Percentiles rank a stretch among this genome's conserved stretches.
phyloP scores from a whole-genome alignment of 78 protist species.

The Diacronema lutheri region DNA sequence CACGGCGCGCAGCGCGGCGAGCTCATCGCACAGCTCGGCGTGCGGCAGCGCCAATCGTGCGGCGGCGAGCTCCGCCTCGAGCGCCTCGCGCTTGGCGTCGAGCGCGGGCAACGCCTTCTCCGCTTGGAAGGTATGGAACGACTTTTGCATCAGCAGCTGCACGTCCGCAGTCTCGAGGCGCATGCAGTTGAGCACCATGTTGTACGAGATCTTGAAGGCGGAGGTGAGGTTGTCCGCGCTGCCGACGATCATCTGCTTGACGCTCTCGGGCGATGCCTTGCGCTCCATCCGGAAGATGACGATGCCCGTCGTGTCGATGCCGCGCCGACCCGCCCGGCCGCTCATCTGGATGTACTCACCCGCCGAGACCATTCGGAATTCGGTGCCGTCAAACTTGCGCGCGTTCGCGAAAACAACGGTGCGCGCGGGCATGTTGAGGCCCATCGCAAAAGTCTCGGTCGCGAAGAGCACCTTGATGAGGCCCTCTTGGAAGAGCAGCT shows the following conservation, averaged over 20 bases:
- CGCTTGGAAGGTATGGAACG: conserved; percentile 86
- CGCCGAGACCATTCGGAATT: conserved; percentile 22
- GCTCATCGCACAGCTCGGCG: background rate
- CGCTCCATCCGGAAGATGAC: conserved; percentile 53
- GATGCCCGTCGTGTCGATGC: conserved; percentile 78
- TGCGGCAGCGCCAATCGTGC: background rate
- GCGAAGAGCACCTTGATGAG: conserved; percentile 56
- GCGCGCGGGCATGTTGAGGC: conserved; percentile 86
- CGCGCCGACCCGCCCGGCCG: conserved; percentile 89
- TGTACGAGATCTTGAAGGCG: conserved; percentile 85
- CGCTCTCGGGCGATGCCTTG: no score
- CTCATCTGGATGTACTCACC: conserved; percentile 80
- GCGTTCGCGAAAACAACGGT: conserved; percentile 78
- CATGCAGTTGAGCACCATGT: conserved; percentile 88
- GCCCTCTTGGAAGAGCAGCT: conserved; percentile 70
- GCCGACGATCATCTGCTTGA: conserved; percentile 80
- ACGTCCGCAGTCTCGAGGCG: conserved; percentile 86
- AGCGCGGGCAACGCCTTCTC: conserved; percentile 60
- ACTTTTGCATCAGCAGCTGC: conserved; percentile 61
- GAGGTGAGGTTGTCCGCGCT: conserved; percentile 78
- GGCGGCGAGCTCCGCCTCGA: background rate
- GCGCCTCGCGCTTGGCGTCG: background rate
- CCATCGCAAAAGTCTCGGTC: conserved; percentile 86
- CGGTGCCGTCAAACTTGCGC: conserved; percentile 70
- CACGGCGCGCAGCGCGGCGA: background rate